Evolutionary conservation across 1,284 basidiomycete genomes (phyloP).

Genomic region (Ustilago vetiveriae): DNA sequence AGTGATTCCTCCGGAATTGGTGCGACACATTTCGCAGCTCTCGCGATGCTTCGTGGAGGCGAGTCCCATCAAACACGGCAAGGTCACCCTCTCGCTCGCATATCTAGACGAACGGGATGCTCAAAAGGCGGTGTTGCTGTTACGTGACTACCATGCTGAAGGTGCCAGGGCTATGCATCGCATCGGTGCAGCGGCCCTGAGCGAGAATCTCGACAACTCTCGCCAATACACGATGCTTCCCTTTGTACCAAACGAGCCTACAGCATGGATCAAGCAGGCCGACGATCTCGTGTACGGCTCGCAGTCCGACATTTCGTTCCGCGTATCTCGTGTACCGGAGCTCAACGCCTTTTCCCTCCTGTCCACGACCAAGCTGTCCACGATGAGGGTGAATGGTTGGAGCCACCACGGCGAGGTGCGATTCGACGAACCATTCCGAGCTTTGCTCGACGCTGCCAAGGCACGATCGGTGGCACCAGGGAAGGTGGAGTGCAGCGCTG

Average conservation of each 20-base stretch:
- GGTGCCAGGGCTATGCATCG: conserved; percentile 16
- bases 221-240: conserved; percentile 41
- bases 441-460: conserved; percentile 4
- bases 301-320: conserved; percentile 26
- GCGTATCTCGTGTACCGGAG: conserved; percentile 24
- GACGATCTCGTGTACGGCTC: conserved; percentile 33
- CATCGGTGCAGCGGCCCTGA: conserved; percentile 26
- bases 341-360: conserved; percentile 20
- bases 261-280: conserved; percentile 34
- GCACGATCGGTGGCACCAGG: neutral
- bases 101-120: conserved; percentile 30
- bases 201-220: conserved; percentile 1
- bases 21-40: conserved; percentile 31
- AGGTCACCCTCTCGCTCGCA: conserved; percentile 18
- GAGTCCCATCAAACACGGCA: conserved; percentile 15
- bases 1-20: conserved; percentile 22
- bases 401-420: conserved; percentile 5
- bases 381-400: conserved; percentile 29
- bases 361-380: conserved; percentile 6
- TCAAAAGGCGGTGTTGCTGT: conserved; percentile 23
- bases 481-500: conserved; percentile 23
- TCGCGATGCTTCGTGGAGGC: conserved; percentile 44
- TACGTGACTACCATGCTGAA: conserved; percentile 35
- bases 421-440: conserved; percentile 20
- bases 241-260: conserved; percentile 40